These are phyloP conservation scores for Mycena capillaripes DNA, from an alignment of 768 basidiomycete species.

Conservation along the genomic window DNA sequence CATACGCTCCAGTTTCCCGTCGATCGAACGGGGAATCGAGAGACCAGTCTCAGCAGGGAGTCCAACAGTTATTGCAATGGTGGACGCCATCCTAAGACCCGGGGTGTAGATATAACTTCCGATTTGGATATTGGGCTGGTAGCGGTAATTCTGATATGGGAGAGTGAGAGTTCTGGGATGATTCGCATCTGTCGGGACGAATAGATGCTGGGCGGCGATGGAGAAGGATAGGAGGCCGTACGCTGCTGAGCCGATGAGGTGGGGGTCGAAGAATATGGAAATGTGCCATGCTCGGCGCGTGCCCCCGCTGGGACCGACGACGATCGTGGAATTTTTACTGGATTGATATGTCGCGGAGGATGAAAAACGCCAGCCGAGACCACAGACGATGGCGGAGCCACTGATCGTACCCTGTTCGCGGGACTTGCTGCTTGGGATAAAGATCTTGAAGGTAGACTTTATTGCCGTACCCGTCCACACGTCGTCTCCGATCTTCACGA, in stretches of 20 bases:
- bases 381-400: slow-evolving; percentile 2
- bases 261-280: slow-evolving; percentile 11
- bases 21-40: slow-evolving; percentile 7
- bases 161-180: background rate
- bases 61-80: slow-evolving; percentile 2
- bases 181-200: background rate
- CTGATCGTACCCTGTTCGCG: background rate
- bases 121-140: background rate
- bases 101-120: background rate
- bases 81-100: background rate
- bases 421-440: background rate
- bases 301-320: background rate
- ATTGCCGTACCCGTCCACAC: background rate
- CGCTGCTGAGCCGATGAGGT: slow-evolving; percentile 4
- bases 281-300: background rate
- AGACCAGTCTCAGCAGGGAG: background rate
- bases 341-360: background rate
- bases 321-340: background rate
- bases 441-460: background rate
- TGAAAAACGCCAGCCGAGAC: slow-evolving; percentile 29
- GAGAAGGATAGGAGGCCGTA: slow-evolving; percentile 17
- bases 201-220: background rate
- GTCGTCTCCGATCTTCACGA: background rate
- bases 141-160: background rate
- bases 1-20: background rate